These are phyloP conservation scores for Yamadazyma atmosphaerica DNA, from an alignment of 1,139 yeast species.

Conservation along the genomic window DNA sequence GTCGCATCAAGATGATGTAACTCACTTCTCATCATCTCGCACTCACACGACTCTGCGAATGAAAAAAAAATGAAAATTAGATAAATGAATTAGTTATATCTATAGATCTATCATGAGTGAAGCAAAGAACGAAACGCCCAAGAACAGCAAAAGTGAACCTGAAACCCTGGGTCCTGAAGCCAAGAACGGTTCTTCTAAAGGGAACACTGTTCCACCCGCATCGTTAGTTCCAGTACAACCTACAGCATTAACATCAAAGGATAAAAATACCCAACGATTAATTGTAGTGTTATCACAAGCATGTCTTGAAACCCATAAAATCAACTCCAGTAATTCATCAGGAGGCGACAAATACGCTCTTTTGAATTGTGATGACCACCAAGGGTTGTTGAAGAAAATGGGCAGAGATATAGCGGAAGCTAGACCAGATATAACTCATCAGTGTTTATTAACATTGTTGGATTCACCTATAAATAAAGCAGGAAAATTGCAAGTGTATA, in stretches of 20 bases:
- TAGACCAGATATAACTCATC: conserved; percentile 96
- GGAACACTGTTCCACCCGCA: conserved; percentile 51
- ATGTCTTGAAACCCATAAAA: conserved; percentile 90
- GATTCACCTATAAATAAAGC: conserved; percentile 98
- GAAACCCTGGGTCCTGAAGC: conserved; percentile 21
- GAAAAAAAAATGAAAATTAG: neutral
- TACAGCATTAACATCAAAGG: conserved; percentile 73
- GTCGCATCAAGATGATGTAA: too few relatives aligned
- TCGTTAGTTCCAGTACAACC: conserved; percentile 87
- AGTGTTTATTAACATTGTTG: conserved; percentile 85
- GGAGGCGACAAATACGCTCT: conserved; percentile 93
- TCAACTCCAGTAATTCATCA: conserved; percentile 62
- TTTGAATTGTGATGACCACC: conserved; percentile 97
- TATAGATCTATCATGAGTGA: neutral
- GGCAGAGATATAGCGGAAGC: conserved; percentile 98
- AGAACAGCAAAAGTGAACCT: neutral
- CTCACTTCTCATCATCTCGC: too few relatives aligned
- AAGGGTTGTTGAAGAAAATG: conserved; percentile 91
- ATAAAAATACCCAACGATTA: conserved; percentile 78
- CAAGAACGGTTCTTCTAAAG: conserved; percentile 20
- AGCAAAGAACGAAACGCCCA: conserved; percentile 21
- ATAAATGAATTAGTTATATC: neutral
- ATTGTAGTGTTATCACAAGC: conserved; percentile 94
- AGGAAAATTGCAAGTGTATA: conserved; percentile 92
- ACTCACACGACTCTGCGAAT: neutral